A percentile compares a stretch with the other conserved stretches of the same genome.
These are phyloP conservation scores for Calonectria henricotiae DNA, from an alignment of 2,329 filamentous ascomycete genomes.

Conservation along the genomic window DNA sequence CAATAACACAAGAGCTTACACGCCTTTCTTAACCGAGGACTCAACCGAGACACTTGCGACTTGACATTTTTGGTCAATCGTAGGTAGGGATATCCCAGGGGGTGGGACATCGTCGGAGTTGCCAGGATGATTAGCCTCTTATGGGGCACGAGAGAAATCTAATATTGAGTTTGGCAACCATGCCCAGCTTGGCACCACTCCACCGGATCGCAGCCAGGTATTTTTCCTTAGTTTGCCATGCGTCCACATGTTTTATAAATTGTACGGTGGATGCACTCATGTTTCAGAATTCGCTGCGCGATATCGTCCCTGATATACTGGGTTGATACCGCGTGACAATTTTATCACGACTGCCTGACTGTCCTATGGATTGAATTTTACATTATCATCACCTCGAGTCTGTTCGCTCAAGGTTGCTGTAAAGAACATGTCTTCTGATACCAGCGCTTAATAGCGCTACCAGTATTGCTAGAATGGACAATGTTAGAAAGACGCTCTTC, in stretches of 20 bases:
- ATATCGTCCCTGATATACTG: background rate
- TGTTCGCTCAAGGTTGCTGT: slow-evolving; percentile 13
- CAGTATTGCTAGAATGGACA: background rate
- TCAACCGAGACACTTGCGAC: too few species aligned
- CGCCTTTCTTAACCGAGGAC: too few species aligned
- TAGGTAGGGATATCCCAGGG: background rate
- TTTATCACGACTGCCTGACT: background rate
- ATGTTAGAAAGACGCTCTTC: background rate
- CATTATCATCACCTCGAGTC: slow-evolving; percentile 15
- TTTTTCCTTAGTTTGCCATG: background rate
- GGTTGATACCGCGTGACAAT: background rate
- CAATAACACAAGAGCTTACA: too few species aligned
- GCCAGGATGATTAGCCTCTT: background rate
- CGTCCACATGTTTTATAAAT: background rate
- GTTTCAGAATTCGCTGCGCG: background rate
- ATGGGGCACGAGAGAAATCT: background rate
- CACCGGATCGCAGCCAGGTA: slow-evolving; percentile 4
- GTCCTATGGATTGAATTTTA: background rate
- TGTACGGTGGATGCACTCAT: background rate
- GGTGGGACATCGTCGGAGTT: background rate
- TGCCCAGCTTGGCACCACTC: background rate
- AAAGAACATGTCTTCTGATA: background rate
- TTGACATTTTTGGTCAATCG: background rate
- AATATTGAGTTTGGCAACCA: slow-evolving; percentile 12
- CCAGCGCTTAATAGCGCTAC: background rate